These are phyloP conservation scores for Microcyclosporella mali DNA, from an alignment of 2,329 filamentous ascomycete species.

Conservation along the genomic window DNA sequence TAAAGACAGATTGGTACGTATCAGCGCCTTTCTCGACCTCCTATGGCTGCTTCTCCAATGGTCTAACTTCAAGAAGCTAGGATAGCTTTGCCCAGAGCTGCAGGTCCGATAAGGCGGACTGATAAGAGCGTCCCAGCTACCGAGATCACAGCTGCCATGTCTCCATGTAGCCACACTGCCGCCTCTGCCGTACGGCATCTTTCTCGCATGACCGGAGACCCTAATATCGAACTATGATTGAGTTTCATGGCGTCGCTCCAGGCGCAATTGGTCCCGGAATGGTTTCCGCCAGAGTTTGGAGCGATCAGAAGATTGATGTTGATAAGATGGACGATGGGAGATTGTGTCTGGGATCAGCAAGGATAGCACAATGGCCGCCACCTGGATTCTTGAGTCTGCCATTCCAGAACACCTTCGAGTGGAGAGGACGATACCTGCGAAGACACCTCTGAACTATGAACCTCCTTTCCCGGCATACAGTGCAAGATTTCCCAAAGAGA, in stretches of 20 bases:
- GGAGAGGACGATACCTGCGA: constrained; percentile 15
- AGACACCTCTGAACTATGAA: constrained; percentile 23
- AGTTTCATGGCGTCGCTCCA: neutral
- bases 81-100: neutral
- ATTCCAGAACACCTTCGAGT: constrained; percentile 18
- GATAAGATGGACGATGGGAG: neutral
- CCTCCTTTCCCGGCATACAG: constrained; percentile 31
- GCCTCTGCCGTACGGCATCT: neutral
- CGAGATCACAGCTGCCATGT: neutral
- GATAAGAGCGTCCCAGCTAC: neutral
- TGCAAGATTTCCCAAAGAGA: constrained; percentile 30
- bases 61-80: no score
- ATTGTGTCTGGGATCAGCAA: no score
- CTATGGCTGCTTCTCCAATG: no score
- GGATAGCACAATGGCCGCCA: constrained; percentile 10
- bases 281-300: neutral
- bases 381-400: constrained; percentile 15
- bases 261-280: neutral
- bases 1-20: neutral
- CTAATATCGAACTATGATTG: neutral
- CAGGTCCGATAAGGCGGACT: neutral
- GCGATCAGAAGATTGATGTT: neutral
- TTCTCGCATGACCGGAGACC: neutral
- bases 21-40: no score
- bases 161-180: neutral